phyloP scores from a whole-genome alignment of 768 basidiomycete species.

The Sporobolomyces phaffii region DNA sequence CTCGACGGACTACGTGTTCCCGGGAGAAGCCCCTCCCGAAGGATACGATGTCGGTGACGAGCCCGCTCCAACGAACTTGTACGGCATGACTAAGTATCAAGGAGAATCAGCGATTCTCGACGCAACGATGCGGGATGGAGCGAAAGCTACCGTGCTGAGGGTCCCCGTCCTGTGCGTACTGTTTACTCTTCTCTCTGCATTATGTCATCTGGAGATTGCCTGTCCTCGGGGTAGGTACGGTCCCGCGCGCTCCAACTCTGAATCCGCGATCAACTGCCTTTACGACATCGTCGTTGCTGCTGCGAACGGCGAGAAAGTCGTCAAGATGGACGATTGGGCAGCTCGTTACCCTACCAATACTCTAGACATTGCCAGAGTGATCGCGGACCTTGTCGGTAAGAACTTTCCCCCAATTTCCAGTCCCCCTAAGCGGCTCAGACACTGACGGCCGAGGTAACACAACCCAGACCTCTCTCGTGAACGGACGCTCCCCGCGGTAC shows the following conservation, averaged over 20 bases:
- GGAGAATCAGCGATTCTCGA: conserved; percentile 74
- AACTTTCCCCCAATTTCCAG: no score
- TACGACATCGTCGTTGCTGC: conserved; percentile 80
- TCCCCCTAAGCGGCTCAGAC: no score
- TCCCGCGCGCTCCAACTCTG: conserved; percentile 71
- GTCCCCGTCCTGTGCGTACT: conserved; percentile 75
- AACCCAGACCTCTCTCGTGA: not conserved
- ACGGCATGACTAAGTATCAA: conserved; percentile 77
- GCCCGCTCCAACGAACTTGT: conserved; percentile 80
- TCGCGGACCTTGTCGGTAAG: conserved; percentile 68
- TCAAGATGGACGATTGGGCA: conserved; percentile 94
- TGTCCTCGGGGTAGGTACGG: conserved; percentile 61
- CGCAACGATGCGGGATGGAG: conserved; percentile 52
- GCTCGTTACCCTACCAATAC: conserved; percentile 89
- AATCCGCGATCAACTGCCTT: conserved; percentile 82
- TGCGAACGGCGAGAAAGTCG: conserved; percentile 62
- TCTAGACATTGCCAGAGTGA: conserved; percentile 74
- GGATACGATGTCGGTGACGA: conserved; percentile 63
- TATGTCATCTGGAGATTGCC: not conserved
- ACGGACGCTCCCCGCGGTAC: conserved; percentile 56
- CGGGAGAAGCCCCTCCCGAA: conserved; percentile 74
- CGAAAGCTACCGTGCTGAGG: conserved; percentile 63
- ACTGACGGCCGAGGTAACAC: not conserved
- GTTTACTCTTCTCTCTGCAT: not conserved
- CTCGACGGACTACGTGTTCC: conserved; percentile 96